Evolutionary conservation across 2,329 filamentous ascomycete genomes (phyloP), one percentile per base, ranked within the genome.

Genomic region (Colletotrichum musicola): DNA sequence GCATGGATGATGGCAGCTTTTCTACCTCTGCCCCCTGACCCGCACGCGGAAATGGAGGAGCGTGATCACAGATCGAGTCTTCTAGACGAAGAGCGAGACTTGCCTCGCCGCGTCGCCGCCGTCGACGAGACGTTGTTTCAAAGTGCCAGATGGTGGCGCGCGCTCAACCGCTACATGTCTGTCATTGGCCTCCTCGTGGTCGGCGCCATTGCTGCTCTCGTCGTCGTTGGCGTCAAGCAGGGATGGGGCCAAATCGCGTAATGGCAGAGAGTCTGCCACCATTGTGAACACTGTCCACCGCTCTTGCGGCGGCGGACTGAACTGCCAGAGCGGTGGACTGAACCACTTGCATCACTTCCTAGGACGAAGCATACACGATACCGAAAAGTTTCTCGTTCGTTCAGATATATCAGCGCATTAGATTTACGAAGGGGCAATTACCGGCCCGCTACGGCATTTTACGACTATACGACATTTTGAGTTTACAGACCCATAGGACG

Each of bases 1-100:
- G 92, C 91, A 63, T 97, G 93, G 93, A 92, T 95, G 82, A 83
- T 94, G 71, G 94, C 91, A 1, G 88, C 93, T 1, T 85, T 95
- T 62, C 82, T 96, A 13, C 92, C 93, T 1, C 80, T 97, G 6
- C 92, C 92, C 10, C 82, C 82, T 1, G 85, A 86, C 62, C 86
- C 89, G 9, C 80, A 83, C 20, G 74, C 80, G 1, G 81, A 86
- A 18, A 87, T 89, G 78, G 81, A 84, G 46, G 84, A 90, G 74
- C 78, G 74, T n/a, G 71, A 81, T 53, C 77, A 77, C 62, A 83
- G 79, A 74, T 78, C 79, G 18, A 80, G 79, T 58, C 79, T 81
- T 27, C 74, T 82, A 30, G 79, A 81, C 42, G 73, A 81, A 20
- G 78, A 78, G 12, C 77, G 80, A 10, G 77, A 78, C 44, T 73